These are phyloP conservation scores for Cryptococcus sp. DNA, from an alignment of 1,284 basidiomycete species.

Conservation along the genomic window DNA sequence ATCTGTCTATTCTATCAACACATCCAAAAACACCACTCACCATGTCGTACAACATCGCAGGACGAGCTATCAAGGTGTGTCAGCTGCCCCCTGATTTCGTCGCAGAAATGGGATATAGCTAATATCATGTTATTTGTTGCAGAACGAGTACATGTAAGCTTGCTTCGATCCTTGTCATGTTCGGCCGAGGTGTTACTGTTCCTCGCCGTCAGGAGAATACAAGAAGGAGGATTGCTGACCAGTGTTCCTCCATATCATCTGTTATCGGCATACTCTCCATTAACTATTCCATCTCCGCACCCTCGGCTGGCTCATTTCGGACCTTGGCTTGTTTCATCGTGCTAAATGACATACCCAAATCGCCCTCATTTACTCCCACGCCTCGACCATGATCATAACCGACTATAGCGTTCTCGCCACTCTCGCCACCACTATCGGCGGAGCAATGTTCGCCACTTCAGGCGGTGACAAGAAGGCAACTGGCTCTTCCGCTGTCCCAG, in stretches of 20 bases:
- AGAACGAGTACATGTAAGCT: constrained; percentile 35
- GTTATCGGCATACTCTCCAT: too few relatives aligned
- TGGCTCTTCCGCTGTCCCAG: constrained; percentile 14
- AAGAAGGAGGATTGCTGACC: too few relatives aligned
- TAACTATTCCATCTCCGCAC: too few relatives aligned
- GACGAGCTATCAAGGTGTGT: constrained; percentile 53
- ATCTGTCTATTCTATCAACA: constrained; percentile 6
- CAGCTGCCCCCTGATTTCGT: background rate
- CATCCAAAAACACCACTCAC: constrained; percentile 15
- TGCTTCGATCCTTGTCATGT: background rate
- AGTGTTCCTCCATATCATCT: too few relatives aligned
- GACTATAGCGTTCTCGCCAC: constrained; percentile 46
- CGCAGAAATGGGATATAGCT: background rate
- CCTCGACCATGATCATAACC: background rate
- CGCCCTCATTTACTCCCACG: too few relatives aligned
- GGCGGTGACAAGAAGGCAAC: constrained; percentile 38
- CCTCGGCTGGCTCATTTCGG: too few relatives aligned
- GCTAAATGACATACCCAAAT: too few relatives aligned
- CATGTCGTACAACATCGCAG: constrained; percentile 54
- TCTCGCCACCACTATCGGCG: constrained; percentile 42
- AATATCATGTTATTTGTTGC: background rate
- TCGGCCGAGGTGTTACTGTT: background rate
- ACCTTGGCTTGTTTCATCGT: too few relatives aligned
- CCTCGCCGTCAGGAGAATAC: too few relatives aligned
- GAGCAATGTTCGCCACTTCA: constrained; percentile 36